phyloP scores from a whole-genome alignment of 352 stramenopile genomes.

The Globisporangium viniferum region DNA sequence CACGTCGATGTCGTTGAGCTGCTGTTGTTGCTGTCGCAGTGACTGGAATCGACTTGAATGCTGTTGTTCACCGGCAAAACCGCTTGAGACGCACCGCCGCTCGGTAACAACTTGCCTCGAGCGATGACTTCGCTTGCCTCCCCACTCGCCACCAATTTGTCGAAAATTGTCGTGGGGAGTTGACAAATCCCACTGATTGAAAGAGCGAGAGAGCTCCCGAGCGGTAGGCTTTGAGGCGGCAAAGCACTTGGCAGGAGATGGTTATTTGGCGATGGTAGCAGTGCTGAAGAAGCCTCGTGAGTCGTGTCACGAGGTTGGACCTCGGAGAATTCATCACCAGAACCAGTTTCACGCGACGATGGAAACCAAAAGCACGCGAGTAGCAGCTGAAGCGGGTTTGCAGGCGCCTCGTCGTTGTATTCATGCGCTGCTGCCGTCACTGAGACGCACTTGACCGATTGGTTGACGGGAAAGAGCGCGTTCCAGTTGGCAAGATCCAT shows the following conservation, averaged over 20 bases:
- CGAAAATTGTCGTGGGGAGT: not conserved
- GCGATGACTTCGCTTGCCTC: not conserved
- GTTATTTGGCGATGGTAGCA: not conserved
- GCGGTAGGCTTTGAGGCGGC: not conserved
- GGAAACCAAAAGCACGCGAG: constrained; percentile 6
- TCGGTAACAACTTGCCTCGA: constrained; percentile 1
- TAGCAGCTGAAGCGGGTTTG: not conserved
- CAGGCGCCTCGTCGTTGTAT: not conserved
- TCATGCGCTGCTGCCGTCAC: not conserved
- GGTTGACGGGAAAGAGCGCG: not conserved
- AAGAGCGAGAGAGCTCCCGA: constrained; percentile 6
- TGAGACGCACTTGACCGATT: not conserved
- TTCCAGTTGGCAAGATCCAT: not conserved
- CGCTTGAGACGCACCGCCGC: not conserved
- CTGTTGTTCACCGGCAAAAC: not conserved
- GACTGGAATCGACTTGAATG: not conserved
- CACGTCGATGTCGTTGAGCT: not conserved
- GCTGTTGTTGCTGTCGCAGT: not conserved
- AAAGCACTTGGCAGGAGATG: not conserved
- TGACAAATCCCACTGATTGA: constrained; percentile 8
- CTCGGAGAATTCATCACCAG: no score
- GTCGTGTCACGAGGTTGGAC: no score
- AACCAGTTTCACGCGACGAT: not conserved
- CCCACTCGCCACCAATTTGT: not conserved
- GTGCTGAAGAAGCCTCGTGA: not conserved